Evolutionary conservation across 345 rosid species (phyloP), one percentile per base, ranked within the genome.

Genomic region (Pistacia atlantica): DNA sequence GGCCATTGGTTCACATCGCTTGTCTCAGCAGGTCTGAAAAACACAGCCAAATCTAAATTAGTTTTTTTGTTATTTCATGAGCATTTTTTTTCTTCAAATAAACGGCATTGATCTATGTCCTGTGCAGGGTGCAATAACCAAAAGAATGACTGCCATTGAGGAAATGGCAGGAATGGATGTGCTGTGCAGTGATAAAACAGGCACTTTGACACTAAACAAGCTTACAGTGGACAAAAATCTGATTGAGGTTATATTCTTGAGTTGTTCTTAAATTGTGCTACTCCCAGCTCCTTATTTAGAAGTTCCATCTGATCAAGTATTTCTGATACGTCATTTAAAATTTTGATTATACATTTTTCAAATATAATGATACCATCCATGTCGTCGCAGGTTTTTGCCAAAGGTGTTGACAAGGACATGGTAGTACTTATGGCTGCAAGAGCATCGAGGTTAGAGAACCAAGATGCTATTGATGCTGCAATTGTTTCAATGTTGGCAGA

Each of bases 121-220:
- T 54, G 28, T 71, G 69, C 80, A 83, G 79, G 84, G 86, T 49
- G 84, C 84, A 46, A 83, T 81, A 67, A 85, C 88, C 18, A 81
- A 85, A 74, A 74, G 86, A 77, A 83, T 83, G 88, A 85, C 86
- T 0, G 88, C 88, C 14, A 85, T 85, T 35, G 88, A 85, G 64
- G 86, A 85, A 78, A 82, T 82, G 85, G 87, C 85, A 42, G 87
- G 87, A 71, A 82, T 84, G 87, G 85, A 84, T 71, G 81, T 84
- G 38, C 80, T 84, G 18, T 82, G 87, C 83, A 82, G 85, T 72
- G 87, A 85, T 62, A 85, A 85, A 68, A 82, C 85, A 12, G 85
- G 85, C 65, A 85, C 84, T n/a, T 45, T 80, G 51, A 85, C 85
- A 9, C 85, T 85, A 18, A 82, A 82, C 78, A 84, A 78, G 75